Conservation (phyloP, 192 early-diverging fungal species). For the Coemansia sp. region DNA sequence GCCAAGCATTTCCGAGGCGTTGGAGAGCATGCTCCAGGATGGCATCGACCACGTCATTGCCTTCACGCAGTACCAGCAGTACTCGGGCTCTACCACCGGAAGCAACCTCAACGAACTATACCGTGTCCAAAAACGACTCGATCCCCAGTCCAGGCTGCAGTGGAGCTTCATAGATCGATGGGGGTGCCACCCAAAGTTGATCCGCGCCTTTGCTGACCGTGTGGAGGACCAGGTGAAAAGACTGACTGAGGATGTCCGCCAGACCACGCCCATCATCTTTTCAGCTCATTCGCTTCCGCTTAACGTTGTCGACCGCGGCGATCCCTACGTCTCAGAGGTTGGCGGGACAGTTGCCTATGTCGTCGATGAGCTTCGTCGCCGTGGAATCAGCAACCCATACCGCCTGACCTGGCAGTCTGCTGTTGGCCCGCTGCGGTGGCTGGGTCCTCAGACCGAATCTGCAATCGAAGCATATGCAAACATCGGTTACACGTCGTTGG, state of each 20-base stretch:
- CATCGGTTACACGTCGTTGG: slow-evolving; percentile 73
- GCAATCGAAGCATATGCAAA: slow-evolving; percentile 77
- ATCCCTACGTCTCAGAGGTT: slow-evolving; percentile 84
- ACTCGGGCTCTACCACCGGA: slow-evolving; percentile 94
- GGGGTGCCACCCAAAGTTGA: slow-evolving; percentile 82
- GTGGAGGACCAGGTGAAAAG: slow-evolving; percentile 61
- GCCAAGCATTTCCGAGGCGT: slow-evolving; percentile 72
- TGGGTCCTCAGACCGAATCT: slow-evolving; percentile 83
- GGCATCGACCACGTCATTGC: slow-evolving; percentile 83
- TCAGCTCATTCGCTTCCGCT: slow-evolving; percentile 97
- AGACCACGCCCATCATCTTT: slow-evolving; percentile 81
- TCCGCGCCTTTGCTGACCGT: slow-evolving; percentile 78
- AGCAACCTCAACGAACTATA: slow-evolving; percentile 88
- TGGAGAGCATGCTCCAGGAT: slow-evolving; percentile 78
- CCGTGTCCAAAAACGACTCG: slow-evolving; percentile 58
- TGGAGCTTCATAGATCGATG: slow-evolving; percentile 98
- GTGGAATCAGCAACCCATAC: slow-evolving; percentile 77
- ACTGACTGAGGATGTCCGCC: slow-evolving; percentile 68
- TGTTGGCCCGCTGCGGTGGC: slow-evolving; percentile 89
- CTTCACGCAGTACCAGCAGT: slow-evolving; percentile 95
- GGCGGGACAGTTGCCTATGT: slow-evolving; percentile 81
- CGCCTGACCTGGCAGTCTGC: slow-evolving; percentile 94
- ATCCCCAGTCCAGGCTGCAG: slow-evolving; percentile 65
- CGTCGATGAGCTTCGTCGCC: slow-evolving; percentile 62
- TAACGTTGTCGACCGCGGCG: slow-evolving; percentile 87